Base-by-base conservation (phyloP, 768 basidiomycete species). In the Podaxis mareebaensis region DNA sequence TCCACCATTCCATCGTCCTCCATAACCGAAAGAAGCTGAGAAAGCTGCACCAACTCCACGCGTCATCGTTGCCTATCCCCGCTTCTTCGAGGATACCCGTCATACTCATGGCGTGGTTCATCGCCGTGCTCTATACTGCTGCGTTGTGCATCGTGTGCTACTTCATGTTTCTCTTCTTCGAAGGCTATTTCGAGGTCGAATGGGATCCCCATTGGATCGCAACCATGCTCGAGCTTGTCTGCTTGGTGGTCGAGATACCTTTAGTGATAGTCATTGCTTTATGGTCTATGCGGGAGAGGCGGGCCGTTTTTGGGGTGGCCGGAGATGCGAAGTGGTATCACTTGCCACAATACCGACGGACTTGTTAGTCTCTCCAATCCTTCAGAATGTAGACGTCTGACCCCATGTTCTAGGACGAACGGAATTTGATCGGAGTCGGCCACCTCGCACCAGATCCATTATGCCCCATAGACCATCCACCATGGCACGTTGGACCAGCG, bases 201-300 rank as follows among this genome's bases (percentile, higher is more conserved):
- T 54, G 53, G 53, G 28, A 54, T n/a, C 17, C 12, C 33, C 11
- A 17, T 3, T 54, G 53, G 53, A 33, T 33, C 13, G 53, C 53
- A 15, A 13, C 53, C n/a, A 38, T 38, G 5, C 28, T 54, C 33
- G 53, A 54, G 53, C 28, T 36, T 10, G 53, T 54, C 8, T 54
- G 28, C 30, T 54, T 54, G 53, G 28, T 36, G 3, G 28, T 36
- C 53, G 53, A 54, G 53, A 28, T 36, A n/a, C 53, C 53, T 15
- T 0, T 38, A 17, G n/a, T 36, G 2, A 13, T 54, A n/a, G 0
- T 33, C 17, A 54, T 54, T n/a, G 53, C 53, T 36, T n/a, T 54
- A 17, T 54, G 53, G 53, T n/a, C 26, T 17, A 36, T 54, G 53
- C 28, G 30, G 30, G 53, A 54, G 53, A 54, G 53, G 53, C 53